Base-by-base conservation (phyloP, 371 early-diverging fungal species). In the Thermomucor indicae-seudaticae region DNA sequence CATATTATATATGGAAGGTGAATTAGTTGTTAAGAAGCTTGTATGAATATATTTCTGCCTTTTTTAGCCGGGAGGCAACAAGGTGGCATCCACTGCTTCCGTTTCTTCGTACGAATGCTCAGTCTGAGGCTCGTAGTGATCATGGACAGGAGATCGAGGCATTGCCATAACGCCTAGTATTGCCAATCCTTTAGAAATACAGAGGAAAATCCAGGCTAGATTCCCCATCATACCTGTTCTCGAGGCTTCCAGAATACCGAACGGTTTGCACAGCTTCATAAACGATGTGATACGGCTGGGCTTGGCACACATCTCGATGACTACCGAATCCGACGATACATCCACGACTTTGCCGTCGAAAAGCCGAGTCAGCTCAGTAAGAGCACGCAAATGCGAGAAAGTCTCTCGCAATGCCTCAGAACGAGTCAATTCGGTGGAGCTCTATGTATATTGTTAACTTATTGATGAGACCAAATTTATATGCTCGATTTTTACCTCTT, bases 231-330 rank as follows among this genome's bases (percentile, higher is more conserved):
- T 76, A 66, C 96, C 97, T 34, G 90, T 90, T 59, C 96, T 79
- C 19, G 94, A 90, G 1, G 90, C 93, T 72, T 97, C 96, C 51
- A 95, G 73, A 51, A 96, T 87, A 28, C 98, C 98, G 57, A 89
- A 97, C 11, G 96, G 96, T 52, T 90, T 86, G 54, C 93, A 78
- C 8, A 97, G 75, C 62, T 88, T 89, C 53, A 97, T 75, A 70
- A 97, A 95, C 0, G 95, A 88, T 56, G 92, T 86, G 29, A 97
- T 67, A 51, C 95, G 86, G 38, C 79, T 75, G 27, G 90, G 81
- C 60, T 93, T 95, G 32, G 95, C 93, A 47, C 86, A 84, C 45
- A 97, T 59, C 64, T 96, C 94, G 11, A 95, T 76, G 11, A 92
- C 81, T 3, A 89, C 78, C 30, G 84, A 84, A 45, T 92, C 93